Conservation (phyloP, 257 asterid species). For the Rubia yunnanensis region DNA sequence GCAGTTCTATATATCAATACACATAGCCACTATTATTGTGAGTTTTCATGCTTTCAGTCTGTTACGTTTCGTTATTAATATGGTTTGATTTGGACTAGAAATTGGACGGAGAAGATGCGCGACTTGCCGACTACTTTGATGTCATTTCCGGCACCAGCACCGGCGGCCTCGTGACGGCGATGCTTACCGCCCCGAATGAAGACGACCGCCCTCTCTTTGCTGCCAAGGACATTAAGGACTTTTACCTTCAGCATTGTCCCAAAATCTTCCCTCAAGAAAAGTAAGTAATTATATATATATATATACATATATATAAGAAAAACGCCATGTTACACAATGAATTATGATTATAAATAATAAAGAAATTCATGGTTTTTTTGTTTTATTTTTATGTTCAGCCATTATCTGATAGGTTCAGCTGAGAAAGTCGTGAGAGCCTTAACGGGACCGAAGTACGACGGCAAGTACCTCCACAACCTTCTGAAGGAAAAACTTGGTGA, state of each 20-base stretch:
- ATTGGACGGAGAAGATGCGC: conserved; percentile 47
- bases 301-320: too few relatives aligned
- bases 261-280: conserved; percentile 16
- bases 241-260: conserved; percentile 34
- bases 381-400: neutral
- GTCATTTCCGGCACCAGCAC: conserved; percentile 70
- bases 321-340: too few relatives aligned
- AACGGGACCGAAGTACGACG: conserved; percentile 38
- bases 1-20: too few relatives aligned
- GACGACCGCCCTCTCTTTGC: conserved; percentile 45
- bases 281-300: too few relatives aligned
- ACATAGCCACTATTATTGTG: neutral
- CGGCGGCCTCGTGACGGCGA: conserved; percentile 50
- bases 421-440: conserved; percentile 5
- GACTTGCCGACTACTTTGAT: conserved; percentile 57
- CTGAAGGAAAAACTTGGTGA: conserved; percentile 28
- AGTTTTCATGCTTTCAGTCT: too few relatives aligned
- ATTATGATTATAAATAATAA: too few relatives aligned
- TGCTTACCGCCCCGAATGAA: conserved; percentile 42
- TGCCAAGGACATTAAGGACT: conserved; percentile 45
- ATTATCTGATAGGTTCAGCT: neutral
- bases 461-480: conserved; percentile 31
- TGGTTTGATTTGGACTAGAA: conserved; percentile 15
- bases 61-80: neutral
- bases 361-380: neutral